These are phyloP conservation scores for Morella rubra DNA, from an alignment of 306 rosid genomes.

Conservation along the genomic window DNA sequence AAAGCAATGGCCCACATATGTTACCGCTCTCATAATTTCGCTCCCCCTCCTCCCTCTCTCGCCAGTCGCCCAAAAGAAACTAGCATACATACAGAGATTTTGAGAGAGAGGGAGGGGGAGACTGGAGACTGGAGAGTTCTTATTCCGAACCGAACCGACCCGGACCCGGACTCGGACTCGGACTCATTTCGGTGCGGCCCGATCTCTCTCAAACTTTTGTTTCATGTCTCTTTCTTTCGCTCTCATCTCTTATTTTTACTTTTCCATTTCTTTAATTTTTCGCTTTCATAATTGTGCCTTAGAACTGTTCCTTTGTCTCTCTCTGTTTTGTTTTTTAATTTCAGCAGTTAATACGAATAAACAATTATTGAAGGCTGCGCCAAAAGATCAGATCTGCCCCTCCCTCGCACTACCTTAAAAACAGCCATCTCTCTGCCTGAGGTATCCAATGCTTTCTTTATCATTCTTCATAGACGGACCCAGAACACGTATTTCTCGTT, in stretches of 20 bases:
- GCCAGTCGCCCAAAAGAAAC: constrained; percentile 7
- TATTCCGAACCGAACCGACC: too few species aligned
- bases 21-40: constrained; percentile 19
- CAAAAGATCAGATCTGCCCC: background rate
- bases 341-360: background rate
- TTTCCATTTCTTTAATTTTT: too few species aligned
- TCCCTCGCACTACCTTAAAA: background rate
- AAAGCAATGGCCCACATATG: constrained; percentile 16
- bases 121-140: too few species aligned
- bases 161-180: too few species aligned
- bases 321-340: too few species aligned
- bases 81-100: background rate
- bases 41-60: constrained; percentile 3
- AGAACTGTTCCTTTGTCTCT: background rate
- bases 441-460: constrained; percentile 29
- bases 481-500: background rate
- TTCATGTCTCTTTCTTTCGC: too few species aligned
- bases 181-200: too few species aligned
- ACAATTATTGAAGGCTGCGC: constrained; percentile 3
- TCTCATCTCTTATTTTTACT: too few species aligned
- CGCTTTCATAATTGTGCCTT: background rate
- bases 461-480: background rate
- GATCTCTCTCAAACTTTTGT: too few species aligned
- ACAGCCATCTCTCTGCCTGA: constrained; percentile 25
- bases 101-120: constrained; percentile 2